Conservation (phyloP, 495 filamentous ascomycete species). For the Tuber microsphaerosporum region DNA sequence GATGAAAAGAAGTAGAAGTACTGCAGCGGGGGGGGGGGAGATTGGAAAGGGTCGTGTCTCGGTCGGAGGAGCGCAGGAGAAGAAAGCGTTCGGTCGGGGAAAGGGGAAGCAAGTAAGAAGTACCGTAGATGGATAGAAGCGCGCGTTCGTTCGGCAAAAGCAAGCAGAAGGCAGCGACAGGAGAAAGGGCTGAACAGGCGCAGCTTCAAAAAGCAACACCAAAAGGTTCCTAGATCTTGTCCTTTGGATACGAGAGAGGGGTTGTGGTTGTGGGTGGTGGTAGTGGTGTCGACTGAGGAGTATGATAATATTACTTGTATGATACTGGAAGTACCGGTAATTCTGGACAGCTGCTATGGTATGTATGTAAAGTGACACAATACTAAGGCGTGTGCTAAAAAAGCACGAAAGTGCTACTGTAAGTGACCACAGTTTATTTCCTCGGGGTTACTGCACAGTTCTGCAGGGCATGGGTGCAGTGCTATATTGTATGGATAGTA, state of each 20-base stretch:
- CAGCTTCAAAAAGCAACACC: slow-evolving; percentile 1
- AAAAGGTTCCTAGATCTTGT: background rate
- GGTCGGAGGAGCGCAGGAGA: slow-evolving; percentile 3
- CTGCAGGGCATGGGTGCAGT: background rate
- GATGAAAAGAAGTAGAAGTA: slow-evolving; percentile 2
- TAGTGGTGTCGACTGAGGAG: background rate
- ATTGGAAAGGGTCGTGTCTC: background rate
- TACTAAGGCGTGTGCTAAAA: background rate
- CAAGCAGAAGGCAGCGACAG: background rate
- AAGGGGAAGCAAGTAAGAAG: background rate
- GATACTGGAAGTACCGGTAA: background rate
- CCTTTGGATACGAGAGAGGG: background rate
- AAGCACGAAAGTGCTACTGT: slow-evolving; percentile 1
- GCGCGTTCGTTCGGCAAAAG: slow-evolving; percentile 2
- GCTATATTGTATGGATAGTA: background rate
- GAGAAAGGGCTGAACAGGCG: background rate
- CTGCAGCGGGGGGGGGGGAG: background rate
- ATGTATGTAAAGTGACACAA: background rate
- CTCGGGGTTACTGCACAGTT: background rate
- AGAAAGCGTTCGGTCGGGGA: background rate
- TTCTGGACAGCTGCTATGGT: background rate
- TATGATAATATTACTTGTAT: background rate
- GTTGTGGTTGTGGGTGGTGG: background rate
- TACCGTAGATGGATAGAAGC: slow-evolving; percentile 3
- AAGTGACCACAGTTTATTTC: slow-evolving; percentile 1